Conservation (phyloP, 441 rosid genomes). For the Oxalis stricta region DNA sequence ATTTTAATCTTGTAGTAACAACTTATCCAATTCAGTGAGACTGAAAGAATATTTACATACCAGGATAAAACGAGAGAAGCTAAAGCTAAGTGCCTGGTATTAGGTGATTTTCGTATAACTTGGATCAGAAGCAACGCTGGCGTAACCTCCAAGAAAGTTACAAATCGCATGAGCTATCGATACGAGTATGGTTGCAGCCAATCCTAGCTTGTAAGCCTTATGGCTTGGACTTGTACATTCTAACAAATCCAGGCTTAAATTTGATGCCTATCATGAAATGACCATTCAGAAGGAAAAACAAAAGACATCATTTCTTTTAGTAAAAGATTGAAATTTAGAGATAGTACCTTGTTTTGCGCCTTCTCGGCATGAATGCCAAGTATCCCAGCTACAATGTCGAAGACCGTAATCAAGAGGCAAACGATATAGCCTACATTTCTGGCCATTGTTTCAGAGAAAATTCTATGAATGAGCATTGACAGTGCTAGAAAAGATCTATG, state of each 20-base stretch:
- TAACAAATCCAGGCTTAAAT: slow-evolving; percentile 48
- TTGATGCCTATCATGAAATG: slow-evolving; percentile 37
- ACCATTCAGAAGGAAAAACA: not conserved
- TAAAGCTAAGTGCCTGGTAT: slow-evolving; percentile 64
- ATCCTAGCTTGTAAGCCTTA: slow-evolving; percentile 56
- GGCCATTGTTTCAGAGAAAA: slow-evolving; percentile 18
- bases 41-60: too few relatives aligned
- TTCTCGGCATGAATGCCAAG: slow-evolving; percentile 76
- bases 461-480: not conserved
- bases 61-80: slow-evolving; percentile 74
- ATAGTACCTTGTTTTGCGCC: slow-evolving; percentile 60
- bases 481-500: not conserved
- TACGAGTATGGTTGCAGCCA: slow-evolving; percentile 58
- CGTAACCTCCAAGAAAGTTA: slow-evolving; percentile 65
- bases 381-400: slow-evolving; percentile 74
- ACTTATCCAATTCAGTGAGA: too few relatives aligned
- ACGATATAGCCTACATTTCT: slow-evolving; percentile 34
- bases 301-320: not conserved
- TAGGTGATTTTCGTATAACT: slow-evolving; percentile 30
- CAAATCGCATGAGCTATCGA: slow-evolving; percentile 48
- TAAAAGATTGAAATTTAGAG: not conserved
- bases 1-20: too few relatives aligned
- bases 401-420: slow-evolving; percentile 48
- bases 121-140: slow-evolving; percentile 40
- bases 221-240: slow-evolving; percentile 73